phyloP scores from a whole-genome alignment of 108 stramenopile species.

The Discostella pseudostelligera region DNA sequence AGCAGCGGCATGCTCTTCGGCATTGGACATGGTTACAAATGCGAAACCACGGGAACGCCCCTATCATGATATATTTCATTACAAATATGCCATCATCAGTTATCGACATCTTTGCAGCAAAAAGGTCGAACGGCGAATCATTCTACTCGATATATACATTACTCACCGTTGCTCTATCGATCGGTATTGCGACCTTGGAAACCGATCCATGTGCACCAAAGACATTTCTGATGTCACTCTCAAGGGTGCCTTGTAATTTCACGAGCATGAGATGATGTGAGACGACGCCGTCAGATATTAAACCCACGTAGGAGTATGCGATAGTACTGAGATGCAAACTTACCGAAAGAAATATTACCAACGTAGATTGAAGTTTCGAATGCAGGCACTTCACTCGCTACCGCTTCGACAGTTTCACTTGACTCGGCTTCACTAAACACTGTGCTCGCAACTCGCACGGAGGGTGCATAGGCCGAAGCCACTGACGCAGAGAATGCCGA shows the following conservation, averaged over 20 bases:
- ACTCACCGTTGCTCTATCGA: conserved; percentile 63
- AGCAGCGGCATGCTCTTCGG: conserved; percentile 59
- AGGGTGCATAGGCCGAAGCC: neutral
- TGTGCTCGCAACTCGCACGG: conserved; percentile 9
- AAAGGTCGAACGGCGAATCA: neutral
- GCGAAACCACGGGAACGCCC: conserved; percentile 72
- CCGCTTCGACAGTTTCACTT: conserved; percentile 7
- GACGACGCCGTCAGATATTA: neutral
- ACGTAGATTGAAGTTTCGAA: conserved; percentile 41
- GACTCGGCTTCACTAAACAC: conserved; percentile 37
- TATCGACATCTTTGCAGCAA: conserved; percentile 23
- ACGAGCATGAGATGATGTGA: neutral
- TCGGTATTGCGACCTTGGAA: conserved; percentile 80
- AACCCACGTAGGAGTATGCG: neutral
- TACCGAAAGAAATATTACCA: conserved; percentile 49
- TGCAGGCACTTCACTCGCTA: conserved; percentile 9
- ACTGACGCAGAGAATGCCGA: neutral
- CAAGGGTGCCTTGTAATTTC: conserved; percentile 55
- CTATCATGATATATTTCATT: conserved; percentile 1
- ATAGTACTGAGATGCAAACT: neutral
- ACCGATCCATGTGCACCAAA: conserved; percentile 81
- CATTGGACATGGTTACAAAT: conserved; percentile 81
- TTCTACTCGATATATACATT: neutral
- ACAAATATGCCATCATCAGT: neutral
- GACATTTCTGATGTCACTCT: conserved; percentile 61